phyloP scores from a whole-genome alignment of 257 asterid species.

The Coffea canephora region DNA sequence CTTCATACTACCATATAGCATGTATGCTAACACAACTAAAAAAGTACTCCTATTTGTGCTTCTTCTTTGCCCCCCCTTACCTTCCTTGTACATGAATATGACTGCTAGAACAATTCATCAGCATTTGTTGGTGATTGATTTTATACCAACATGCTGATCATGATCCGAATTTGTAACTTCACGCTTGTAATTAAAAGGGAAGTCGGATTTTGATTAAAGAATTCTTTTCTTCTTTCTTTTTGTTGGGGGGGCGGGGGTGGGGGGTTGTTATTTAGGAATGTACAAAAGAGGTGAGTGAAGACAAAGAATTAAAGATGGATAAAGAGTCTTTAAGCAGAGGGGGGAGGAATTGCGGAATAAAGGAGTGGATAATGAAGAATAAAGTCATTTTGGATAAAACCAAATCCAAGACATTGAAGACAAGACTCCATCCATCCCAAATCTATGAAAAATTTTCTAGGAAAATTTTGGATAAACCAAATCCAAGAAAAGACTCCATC shows the following conservation, averaged over 20 bases:
- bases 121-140: neutral
- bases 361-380: conserved; percentile 54
- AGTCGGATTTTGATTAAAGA: no score
- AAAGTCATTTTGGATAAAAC: conserved; percentile 38
- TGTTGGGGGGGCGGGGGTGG: neutral
- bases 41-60: no score
- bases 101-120: no score
- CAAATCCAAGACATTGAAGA: conserved; percentile 29
- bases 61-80: no score
- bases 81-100: no score
- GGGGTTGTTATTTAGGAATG: conserved; percentile 5
- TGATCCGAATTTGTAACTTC: neutral
- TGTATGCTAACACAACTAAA: no score
- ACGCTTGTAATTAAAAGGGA: no score
- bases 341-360: conserved; percentile 51
- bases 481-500: no score
- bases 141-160: neutral
- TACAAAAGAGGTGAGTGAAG: conserved; percentile 28
- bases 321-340: conserved; percentile 33
- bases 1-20: no score
- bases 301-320: conserved; percentile 42
- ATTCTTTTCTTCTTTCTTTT: no score
- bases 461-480: no score
- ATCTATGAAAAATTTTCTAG: neutral
- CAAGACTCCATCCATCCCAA: neutral